Conservation (phyloP, 192 early-diverging fungal genomes). For the Backusella sp. region DNA sequence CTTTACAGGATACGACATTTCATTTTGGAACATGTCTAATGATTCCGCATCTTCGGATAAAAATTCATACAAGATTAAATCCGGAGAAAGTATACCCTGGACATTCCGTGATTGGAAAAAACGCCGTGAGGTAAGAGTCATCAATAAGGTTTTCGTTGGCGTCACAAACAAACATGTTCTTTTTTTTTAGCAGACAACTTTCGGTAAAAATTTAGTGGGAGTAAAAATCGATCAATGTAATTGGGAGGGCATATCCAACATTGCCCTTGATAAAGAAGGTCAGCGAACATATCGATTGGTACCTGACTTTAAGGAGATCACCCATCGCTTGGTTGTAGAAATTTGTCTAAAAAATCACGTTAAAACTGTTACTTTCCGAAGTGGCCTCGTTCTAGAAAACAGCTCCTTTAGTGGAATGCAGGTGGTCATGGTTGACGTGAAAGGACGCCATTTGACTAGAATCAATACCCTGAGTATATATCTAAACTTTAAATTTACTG, state of each 20-base stretch:
- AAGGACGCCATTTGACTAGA: slow-evolving; percentile 36
- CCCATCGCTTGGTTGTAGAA: slow-evolving; percentile 74
- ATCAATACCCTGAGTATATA: not conserved
- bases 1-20: slow-evolving; percentile 74
- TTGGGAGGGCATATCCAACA: slow-evolving; percentile 77
- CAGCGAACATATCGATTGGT: slow-evolving; percentile 60
- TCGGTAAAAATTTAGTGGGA: slow-evolving; percentile 45
- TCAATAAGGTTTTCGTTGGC: not conserved
- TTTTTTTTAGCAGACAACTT: slow-evolving; percentile 8
- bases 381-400: slow-evolving; percentile 68
- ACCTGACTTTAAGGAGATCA: slow-evolving; percentile 60
- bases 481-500: not conserved
- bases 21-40: slow-evolving; percentile 67
- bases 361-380: slow-evolving; percentile 79
- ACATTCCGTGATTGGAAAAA: slow-evolving; percentile 81
- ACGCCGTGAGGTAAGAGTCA: slow-evolving; percentile 59
- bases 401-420: slow-evolving; percentile 58
- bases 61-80: slow-evolving; percentile 43
- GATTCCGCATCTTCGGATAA: slow-evolving; percentile 44
- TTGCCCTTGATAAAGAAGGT: slow-evolving; percentile 78
- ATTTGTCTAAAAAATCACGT: slow-evolving; percentile 70
- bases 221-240: slow-evolving; percentile 49
- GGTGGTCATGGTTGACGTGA: slow-evolving; percentile 47
- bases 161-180: not conserved
- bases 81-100: slow-evolving; percentile 69